Conservation (phyloP, 768 basidiomycete species). For the Rhizopogon sp. region DNA sequence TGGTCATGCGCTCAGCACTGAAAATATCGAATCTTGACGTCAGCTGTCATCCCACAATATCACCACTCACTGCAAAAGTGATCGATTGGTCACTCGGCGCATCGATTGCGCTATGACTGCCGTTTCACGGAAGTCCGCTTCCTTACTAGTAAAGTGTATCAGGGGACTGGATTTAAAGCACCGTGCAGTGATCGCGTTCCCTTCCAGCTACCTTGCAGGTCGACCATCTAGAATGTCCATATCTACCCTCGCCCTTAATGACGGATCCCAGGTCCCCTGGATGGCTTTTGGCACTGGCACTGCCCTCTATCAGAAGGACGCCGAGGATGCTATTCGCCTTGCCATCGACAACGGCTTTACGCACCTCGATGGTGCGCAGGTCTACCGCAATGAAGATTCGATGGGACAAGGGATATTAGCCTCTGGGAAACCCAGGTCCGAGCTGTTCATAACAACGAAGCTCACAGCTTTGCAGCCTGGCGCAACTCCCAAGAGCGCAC, state of each 20-base stretch:
- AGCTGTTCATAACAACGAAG: slow-evolving; percentile 63
- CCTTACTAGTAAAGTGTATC: slow-evolving; percentile 8
- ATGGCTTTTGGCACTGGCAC: slow-evolving; percentile 62
- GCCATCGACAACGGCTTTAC: slow-evolving; percentile 56
- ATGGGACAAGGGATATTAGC: slow-evolving; percentile 47
- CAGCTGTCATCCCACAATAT: neutral
- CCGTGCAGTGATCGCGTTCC: neutral
- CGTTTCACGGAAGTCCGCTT: slow-evolving; percentile 10
- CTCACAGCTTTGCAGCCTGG: slow-evolving; percentile 30
- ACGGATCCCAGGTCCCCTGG: slow-evolving; percentile 49
- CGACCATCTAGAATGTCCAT: slow-evolving; percentile 17
- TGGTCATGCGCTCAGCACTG: no score
- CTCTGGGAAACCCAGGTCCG: slow-evolving; percentile 46
- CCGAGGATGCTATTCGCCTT: slow-evolving; percentile 27
- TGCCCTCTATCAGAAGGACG: slow-evolving; percentile 43
- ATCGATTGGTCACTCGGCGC: neutral
- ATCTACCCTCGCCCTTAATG: slow-evolving; percentile 43
- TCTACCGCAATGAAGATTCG: slow-evolving; percentile 51
- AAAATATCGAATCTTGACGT: no score
- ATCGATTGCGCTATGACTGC: neutral
- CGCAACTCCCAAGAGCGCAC: slow-evolving; percentile 40
- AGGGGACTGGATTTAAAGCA: slow-evolving; percentile 6
- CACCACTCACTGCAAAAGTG: neutral
- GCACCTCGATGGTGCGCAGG: slow-evolving; percentile 63
- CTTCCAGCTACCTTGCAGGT: slow-evolving; percentile 6